A percentile compares a stretch with the other conserved stretches of the same genome.
These are phyloP conservation scores for Coemansia furcata DNA, from an alignment of 192 early-diverging fungal genomes.

Conservation along the genomic window DNA sequence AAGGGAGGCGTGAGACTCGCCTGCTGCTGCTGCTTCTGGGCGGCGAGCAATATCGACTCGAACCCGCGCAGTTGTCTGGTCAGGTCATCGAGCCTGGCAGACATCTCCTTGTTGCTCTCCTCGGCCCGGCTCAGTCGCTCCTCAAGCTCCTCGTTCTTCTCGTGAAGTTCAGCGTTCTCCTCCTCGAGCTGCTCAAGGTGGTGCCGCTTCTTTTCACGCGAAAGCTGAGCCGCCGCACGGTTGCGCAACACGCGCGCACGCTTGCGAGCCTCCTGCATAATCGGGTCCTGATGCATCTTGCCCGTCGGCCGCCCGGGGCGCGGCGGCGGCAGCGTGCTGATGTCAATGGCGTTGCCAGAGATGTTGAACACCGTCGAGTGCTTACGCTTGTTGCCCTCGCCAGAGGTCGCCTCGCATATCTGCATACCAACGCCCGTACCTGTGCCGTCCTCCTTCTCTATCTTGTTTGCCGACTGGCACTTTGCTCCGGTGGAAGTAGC, in stretches of 20 bases:
- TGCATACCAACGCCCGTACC: slow-evolving; percentile 34
- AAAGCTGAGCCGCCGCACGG: slow-evolving; percentile 80
- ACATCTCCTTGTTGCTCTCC: slow-evolving; percentile 29
- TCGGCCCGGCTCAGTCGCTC: slow-evolving; percentile 39
- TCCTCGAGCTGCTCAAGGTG: slow-evolving; percentile 75
- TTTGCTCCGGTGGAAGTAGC: slow-evolving; percentile 1
- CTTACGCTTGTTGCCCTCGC: slow-evolving; percentile 45
- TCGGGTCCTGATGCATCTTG: slow-evolving; percentile 37
- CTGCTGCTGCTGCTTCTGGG: slow-evolving; percentile 30
- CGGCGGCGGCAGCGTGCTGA: slow-evolving; percentile 39
- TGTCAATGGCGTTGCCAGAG: slow-evolving; percentile 35
- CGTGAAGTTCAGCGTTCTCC: slow-evolving; percentile 63
- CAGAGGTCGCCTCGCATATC: slow-evolving; percentile 5
- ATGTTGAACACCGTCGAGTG: slow-evolving; percentile 19
- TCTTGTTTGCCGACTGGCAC: slow-evolving; percentile 3
- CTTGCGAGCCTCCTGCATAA: slow-evolving; percentile 53
- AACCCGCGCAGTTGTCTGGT: slow-evolving; percentile 47
- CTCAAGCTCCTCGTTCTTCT: slow-evolving; percentile 50
- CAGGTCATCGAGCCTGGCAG: slow-evolving; percentile 36
- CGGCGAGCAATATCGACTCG: slow-evolving; percentile 30
- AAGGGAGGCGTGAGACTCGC: slow-evolving; percentile 9
- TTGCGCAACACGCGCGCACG: slow-evolving; percentile 86
- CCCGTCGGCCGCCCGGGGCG: slow-evolving; percentile 45
- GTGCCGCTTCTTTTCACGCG: slow-evolving; percentile 86
- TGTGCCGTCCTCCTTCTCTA: slow-evolving; percentile 13